phyloP scores from a whole-genome alignment of 352 stramenopile species.

The Pythium plurisporium region DNA sequence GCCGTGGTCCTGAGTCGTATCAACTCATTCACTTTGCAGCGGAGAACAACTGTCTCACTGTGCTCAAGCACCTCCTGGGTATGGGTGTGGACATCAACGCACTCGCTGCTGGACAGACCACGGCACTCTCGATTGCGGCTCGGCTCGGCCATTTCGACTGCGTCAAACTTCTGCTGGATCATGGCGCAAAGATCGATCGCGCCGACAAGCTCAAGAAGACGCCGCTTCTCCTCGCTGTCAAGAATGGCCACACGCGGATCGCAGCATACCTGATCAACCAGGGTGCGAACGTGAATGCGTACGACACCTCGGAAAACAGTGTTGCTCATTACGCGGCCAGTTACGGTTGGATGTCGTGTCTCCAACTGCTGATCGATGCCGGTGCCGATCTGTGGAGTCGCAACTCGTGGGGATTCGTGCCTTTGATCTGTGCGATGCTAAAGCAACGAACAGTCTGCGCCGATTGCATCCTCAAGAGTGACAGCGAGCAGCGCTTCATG shows the following conservation, averaged over 20 bases:
- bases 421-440: constrained; percentile 60
- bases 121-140: constrained; percentile 52
- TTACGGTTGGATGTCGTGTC: constrained; percentile 68
- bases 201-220: constrained; percentile 79
- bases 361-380: constrained; percentile 46
- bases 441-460: constrained; percentile 54
- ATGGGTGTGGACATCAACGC: constrained; percentile 51
- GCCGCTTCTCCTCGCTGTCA: constrained; percentile 67
- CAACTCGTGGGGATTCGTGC: constrained; percentile 74
- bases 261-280: constrained; percentile 57
- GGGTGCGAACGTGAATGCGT: constrained; percentile 72
- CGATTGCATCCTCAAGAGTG: constrained; percentile 60
- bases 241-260: constrained; percentile 60
- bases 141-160: constrained; percentile 53
- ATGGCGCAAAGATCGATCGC: constrained; percentile 51
- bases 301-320: constrained; percentile 73
- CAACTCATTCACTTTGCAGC: constrained; percentile 63
- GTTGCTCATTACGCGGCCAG: constrained; percentile 70
- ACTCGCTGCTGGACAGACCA: constrained; percentile 41
- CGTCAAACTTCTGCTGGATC: constrained; percentile 42
- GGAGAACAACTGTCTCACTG: constrained; percentile 30
- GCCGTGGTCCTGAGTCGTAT: constrained; percentile 43
- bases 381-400: constrained; percentile 61
- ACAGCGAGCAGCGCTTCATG: constrained; percentile 50
- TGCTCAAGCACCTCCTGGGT: constrained; percentile 45